Conservation (phyloP, 2,329 filamentous ascomycete species). For the Colletotrichum spaethianum region DNA sequence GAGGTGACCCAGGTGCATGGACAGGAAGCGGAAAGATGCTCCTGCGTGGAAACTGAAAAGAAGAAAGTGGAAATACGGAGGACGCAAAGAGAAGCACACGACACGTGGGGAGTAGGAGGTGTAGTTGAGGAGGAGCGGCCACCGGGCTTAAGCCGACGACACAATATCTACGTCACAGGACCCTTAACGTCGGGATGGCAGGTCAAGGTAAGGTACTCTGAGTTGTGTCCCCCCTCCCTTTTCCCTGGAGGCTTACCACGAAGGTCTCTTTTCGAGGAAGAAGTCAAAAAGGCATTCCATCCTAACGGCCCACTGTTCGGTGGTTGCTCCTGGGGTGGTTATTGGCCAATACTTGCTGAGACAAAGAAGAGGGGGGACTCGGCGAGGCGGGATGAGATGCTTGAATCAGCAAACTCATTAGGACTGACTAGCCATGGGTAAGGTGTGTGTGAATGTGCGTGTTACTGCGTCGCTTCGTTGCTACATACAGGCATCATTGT, state of each 20-base stretch:
- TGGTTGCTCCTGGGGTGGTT: neutral
- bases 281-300: neutral
- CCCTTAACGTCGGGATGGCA: neutral
- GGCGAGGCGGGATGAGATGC: neutral
- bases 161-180: conserved; percentile 27
- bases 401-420: neutral
- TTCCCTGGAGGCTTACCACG: neutral
- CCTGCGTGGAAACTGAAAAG: neutral
- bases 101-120: neutral
- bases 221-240: neutral
- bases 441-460: conserved; percentile 6
- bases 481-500: conserved; percentile 12
- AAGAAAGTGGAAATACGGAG: neutral
- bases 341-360: neutral
- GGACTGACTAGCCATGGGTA: neutral
- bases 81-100: neutral
- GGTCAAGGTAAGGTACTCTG: neutral
- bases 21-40: neutral
- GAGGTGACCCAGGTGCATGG: neutral
- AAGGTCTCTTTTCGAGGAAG: neutral
- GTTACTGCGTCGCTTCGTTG: conserved; percentile 6
- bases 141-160: neutral
- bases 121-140: neutral
- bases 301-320: conserved; percentile 1
- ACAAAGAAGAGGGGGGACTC: neutral